Evolutionary conservation across 2,329 filamentous ascomycete species (phyloP).

Genomic region (Falciphora oryzae): DNA sequence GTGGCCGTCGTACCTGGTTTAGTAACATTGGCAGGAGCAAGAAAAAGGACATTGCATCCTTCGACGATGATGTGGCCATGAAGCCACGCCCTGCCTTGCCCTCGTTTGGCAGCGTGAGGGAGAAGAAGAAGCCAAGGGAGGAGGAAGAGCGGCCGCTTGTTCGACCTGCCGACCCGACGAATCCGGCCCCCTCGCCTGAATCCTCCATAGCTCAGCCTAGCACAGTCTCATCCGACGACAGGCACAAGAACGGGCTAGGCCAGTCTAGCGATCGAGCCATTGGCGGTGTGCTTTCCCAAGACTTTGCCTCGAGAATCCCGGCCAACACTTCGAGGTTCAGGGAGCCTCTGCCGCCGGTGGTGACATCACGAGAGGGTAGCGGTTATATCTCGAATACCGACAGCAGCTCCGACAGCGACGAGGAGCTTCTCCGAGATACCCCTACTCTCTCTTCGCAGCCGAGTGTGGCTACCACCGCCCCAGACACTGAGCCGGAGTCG

Average conservation of each 20-base stretch:
- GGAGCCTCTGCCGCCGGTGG: constrained; percentile 64
- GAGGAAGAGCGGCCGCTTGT: constrained; percentile 56
- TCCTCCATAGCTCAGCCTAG: constrained; percentile 17
- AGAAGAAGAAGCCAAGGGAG: constrained; percentile 49
- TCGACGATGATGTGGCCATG: constrained; percentile 64
- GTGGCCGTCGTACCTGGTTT: constrained; percentile 45
- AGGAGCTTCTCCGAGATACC: constrained; percentile 20
- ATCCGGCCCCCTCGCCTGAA: constrained; percentile 20
- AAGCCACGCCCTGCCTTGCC: constrained; percentile 68
- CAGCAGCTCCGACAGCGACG: constrained; percentile 38
- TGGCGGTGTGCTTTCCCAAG: constrained; percentile 49
- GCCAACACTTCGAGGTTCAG: constrained; percentile 52
- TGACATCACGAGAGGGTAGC: constrained; percentile 61
- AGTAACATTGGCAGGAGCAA: constrained; percentile 41
- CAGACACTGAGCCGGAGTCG: constrained; percentile 11
- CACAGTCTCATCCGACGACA: constrained; percentile 9
- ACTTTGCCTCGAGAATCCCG: constrained; percentile 45
- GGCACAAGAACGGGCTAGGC: constrained; percentile 24
- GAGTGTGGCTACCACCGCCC: constrained; percentile 13
- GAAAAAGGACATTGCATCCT: constrained; percentile 57
- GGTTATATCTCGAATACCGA: constrained; percentile 53
- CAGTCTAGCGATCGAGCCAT: constrained; percentile 55
- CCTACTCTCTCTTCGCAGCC: constrained; percentile 17
- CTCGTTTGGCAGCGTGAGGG: constrained; percentile 68
- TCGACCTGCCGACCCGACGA: constrained; percentile 39